Evolutionary conservation across 139 green algal genomes (phyloP).

Genomic region (Micractinium conductrix): DNA sequence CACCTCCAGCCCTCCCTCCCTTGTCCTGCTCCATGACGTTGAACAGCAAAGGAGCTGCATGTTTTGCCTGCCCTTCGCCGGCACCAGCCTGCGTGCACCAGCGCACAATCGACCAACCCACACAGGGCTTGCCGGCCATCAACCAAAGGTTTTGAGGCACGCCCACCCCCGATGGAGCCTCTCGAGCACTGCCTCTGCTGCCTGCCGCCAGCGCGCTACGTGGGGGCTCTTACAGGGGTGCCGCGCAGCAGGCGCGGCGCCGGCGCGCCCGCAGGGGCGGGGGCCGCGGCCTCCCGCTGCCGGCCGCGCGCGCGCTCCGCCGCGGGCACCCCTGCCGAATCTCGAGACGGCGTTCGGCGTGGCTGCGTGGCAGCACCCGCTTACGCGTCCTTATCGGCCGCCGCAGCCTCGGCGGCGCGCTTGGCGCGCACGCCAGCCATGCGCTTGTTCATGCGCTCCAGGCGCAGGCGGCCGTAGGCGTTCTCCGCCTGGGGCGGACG

Average conservation of each 20-base stretch:
- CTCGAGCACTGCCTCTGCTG: not conserved
- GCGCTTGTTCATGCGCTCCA: constrained; percentile 92
- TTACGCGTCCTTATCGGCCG: constrained; percentile 75
- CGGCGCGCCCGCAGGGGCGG: not conserved
- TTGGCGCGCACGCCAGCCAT: constrained; percentile 88
- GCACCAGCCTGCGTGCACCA: too few relatives aligned
- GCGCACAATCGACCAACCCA: too few relatives aligned
- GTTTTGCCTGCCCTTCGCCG: too few relatives aligned
- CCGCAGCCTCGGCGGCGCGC: constrained; percentile 78
- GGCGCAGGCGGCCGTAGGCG: constrained; percentile 91
- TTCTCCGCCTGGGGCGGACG: constrained; percentile 47
- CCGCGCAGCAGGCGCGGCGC: too few relatives aligned
- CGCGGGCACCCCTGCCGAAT: not conserved
- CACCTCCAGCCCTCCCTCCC: too few relatives aligned
- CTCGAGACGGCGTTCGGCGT: too few relatives aligned
- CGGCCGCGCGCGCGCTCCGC: not conserved
- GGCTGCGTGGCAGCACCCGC: not conserved
- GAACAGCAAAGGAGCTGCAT: too few relatives aligned
- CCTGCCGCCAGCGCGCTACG: too few relatives aligned
- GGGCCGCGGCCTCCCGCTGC: not conserved
- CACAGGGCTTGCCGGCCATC: too few relatives aligned
- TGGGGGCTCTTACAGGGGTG: not conserved
- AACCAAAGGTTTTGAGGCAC: too few relatives aligned
- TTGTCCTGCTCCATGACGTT: too few relatives aligned
- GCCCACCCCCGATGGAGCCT: too few relatives aligned